Evolutionary conservation across 768 basidiomycete species (phyloP).

Genomic region (Boletus sp.): DNA sequence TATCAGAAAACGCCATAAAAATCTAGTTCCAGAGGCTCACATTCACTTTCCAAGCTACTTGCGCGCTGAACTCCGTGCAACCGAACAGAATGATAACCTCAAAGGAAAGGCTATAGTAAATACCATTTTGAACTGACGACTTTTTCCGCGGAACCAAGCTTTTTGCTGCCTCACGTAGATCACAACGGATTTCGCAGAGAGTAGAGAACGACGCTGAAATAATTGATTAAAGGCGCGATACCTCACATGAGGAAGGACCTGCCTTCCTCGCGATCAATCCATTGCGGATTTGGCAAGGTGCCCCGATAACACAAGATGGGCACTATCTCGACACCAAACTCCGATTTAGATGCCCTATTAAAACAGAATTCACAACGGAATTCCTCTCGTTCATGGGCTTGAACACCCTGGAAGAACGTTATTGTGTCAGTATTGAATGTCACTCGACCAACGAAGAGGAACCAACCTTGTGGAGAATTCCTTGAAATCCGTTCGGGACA

Average conservation of each 20-base stretch:
- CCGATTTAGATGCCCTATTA: background rate
- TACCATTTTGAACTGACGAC: background rate
- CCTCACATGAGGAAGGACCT: background rate
- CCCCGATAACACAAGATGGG: slow-evolving; percentile 17
- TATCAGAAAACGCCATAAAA: background rate
- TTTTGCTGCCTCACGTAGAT: slow-evolving; percentile 5
- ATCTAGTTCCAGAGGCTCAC: background rate
- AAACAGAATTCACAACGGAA: slow-evolving; percentile 12
- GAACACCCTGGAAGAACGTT: slow-evolving; percentile 4
- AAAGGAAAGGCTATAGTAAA: slow-evolving; percentile 4
- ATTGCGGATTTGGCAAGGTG: slow-evolving; percentile 1
- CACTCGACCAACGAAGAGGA: background rate
- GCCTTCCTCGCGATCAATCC: slow-evolving; percentile 10
- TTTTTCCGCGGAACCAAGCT: background rate
- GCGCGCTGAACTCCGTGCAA: slow-evolving; percentile 26
- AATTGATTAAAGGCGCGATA: background rate
- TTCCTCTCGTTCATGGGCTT: slow-evolving; percentile 9
- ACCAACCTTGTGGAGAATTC: slow-evolving; percentile 9
- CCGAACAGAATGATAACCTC: slow-evolving; percentile 18
- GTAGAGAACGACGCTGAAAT: slow-evolving; percentile 10
- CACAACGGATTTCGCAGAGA: slow-evolving; percentile 8
- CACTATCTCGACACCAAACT: background rate
- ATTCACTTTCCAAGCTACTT: slow-evolving; percentile 11
- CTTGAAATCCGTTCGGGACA: slow-evolving; percentile 5
- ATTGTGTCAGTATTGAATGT: background rate